Base-by-base conservation (phyloP, 1,139 yeast genomes). In the Geotrichum phurueaensis region DNA sequence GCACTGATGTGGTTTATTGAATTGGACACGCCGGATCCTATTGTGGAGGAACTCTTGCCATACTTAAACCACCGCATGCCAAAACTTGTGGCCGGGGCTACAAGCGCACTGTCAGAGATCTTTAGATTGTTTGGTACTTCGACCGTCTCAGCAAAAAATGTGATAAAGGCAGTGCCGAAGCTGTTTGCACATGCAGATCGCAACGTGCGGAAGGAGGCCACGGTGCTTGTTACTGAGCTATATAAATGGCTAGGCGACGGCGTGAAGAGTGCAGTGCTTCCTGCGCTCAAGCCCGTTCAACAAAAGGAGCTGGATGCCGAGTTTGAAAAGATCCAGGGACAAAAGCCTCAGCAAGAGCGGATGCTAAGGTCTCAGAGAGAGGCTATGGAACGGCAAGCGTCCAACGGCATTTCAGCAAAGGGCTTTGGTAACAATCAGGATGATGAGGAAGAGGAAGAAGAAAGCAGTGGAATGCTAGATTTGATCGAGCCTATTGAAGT, bases 161-260 rank as follows among this genome's bases (percentile, higher is more conserved):
- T 87, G 0, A 73, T 90, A 47, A 83, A 85, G 33, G 75, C 74
- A 2, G 75, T 94, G 48, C 84, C 89, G 1, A 86, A 85, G 67
- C 73, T 91, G 58, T 91, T 91, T 70, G 85, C 84, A 4, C 97
- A 92, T 72, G 90, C 96, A 1, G 99, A 95, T 74, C 83, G 82
- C 66, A 89, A 83, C 63, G 97, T 95, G 6, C 82, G 99, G 69
- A 83, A 85, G 1, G 96, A 89, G 70, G 84, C 97, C 1, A 81
- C 86, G 12, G 79, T 79, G 54, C 77, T 94, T 65, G 79, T 92
- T 0, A 84, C 89, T 2, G 90, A 86, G 63, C 71, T 92, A 29
- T 85, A 86, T 71, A 82, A 84, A 65, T 89, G 96, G 89, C 81
- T 88, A 71, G 95, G 96, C 3, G 83, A 79, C 33, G 78, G 84